Evolutionary conservation across 495 filamentous ascomycete species (phyloP), one percentile per base, ranked within the genome.

Genomic region (Penicillium robsamsonii): DNA sequence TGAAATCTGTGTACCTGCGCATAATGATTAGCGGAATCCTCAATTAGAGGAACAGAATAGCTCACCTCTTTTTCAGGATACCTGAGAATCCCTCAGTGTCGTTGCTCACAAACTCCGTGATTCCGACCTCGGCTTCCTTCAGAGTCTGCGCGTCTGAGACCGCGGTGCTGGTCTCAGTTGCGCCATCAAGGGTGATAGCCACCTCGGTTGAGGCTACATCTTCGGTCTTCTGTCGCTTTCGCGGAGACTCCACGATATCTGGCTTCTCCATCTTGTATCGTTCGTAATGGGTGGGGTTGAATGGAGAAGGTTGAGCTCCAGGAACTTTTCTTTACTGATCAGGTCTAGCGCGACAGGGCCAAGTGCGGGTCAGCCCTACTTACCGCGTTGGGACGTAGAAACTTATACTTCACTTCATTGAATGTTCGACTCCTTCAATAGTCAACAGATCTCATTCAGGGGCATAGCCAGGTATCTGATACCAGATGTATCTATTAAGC

Each of bases 1-100:
- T 74, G 70, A 98, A 98, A 68, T 98, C 94, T 13, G 92, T 96
- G 72, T 91, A 98, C 61, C 91, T 94, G 57, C 10, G 52, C 30
- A 7, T 51, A 59, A 27, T 18, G 6, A 3, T 59, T 46, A 58
- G 41, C 37, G 33, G 4, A 31, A 38, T 30, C 48, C 20, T 30
- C 10, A 41, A 46, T n/a, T 15, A 17, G 6, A n/a, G 8, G 0
- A 43, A 20, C 1, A 13, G 5, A 15, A 33, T 33, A 10, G 51
- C 66, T 57, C 65, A 85, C 82, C 83, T 76, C 60, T 84, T 81
- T 69, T 87, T 87, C 55, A 85, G 48, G 25, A 79, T 73, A 9
- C 82, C 83, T 2, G 71, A 66, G 53, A 85, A 86, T 5, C 82
- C 79, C 31, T 70, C 70, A 33, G 73, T 75, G 24, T 75, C 63